Evolutionary conservation across 768 basidiomycete species (phyloP).

Genomic region (Lactifluus pinguis): DNA sequence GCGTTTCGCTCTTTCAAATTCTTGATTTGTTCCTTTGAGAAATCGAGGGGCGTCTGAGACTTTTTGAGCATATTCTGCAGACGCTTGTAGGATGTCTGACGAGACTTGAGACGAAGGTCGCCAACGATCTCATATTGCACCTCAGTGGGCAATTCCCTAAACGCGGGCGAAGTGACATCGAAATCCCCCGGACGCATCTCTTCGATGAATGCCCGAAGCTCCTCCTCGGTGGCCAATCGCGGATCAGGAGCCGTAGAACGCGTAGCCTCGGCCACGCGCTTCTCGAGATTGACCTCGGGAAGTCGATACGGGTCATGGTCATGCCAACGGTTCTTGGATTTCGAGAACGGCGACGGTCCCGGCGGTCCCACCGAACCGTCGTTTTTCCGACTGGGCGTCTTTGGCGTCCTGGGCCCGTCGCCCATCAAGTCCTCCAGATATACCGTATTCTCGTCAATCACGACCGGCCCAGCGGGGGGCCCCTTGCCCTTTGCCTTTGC

Average conservation of each 20-base stretch:
- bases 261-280: slow-evolving; percentile 52
- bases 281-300: slow-evolving; percentile 70
- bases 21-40: slow-evolving; percentile 92
- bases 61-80: slow-evolving; percentile 82
- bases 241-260: slow-evolving; percentile 66
- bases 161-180: slow-evolving; percentile 82
- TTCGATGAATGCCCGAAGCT: slow-evolving; percentile 86
- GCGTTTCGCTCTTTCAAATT: slow-evolving; percentile 82
- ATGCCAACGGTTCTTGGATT: slow-evolving; percentile 53
- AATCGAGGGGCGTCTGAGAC: slow-evolving; percentile 81
- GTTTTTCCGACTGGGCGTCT: slow-evolving; percentile 20
- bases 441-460: slow-evolving; percentile 62
- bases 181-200: slow-evolving; percentile 95
- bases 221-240: slow-evolving; percentile 92
- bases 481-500: slow-evolving; percentile 39
- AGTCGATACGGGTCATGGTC: slow-evolving; percentile 92
- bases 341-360: slow-evolving; percentile 38
- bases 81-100: slow-evolving; percentile 88
- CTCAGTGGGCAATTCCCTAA: slow-evolving; percentile 88
- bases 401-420: slow-evolving; percentile 35
- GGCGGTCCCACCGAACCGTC: slow-evolving; percentile 22
- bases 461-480: slow-evolving; percentile 34
- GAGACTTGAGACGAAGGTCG: slow-evolving; percentile 86
- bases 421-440: slow-evolving; percentile 83
- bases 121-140: slow-evolving; percentile 98